Conservation (phyloP, 352 stramenopile genomes). For the Phytophthora fragariae region DNA sequence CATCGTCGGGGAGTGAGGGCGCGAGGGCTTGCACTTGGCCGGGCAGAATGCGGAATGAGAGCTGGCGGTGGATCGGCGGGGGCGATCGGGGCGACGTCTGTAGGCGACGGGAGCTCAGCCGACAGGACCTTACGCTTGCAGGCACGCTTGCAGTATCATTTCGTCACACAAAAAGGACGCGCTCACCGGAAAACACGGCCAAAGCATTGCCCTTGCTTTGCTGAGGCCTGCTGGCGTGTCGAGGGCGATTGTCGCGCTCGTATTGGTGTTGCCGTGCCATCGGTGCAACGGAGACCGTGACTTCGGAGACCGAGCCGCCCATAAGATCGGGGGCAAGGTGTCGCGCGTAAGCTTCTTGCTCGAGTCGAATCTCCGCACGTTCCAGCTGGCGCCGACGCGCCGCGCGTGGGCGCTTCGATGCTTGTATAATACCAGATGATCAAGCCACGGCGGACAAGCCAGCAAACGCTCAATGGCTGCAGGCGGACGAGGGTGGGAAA, state of each 20-base stretch:
- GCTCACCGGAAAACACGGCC: too few relatives aligned
- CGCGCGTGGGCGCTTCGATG: constrained; percentile 1
- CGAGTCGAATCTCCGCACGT: neutral
- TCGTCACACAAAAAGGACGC: constrained; percentile 26
- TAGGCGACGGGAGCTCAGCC: constrained; percentile 10
- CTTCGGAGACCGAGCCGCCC: neutral
- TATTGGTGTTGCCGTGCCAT: neutral
- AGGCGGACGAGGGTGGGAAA: neutral
- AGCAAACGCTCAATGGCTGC: neutral
- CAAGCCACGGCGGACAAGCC: neutral
- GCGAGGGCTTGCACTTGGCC: constrained; percentile 5
- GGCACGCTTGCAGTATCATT: constrained; percentile 11
- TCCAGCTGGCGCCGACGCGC: neutral
- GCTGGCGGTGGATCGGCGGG: constrained; percentile 8
- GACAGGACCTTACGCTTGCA: neutral
- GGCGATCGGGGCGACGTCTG: constrained; percentile 7
- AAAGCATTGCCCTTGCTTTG: neutral
- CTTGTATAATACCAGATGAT: neutral
- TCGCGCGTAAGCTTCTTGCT: neutral
- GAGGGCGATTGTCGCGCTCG: neutral
- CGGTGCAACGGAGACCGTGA: neutral
- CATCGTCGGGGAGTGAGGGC: constrained; percentile 20
- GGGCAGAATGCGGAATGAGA: constrained; percentile 31
- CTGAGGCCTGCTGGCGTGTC: neutral
- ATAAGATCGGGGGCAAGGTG: neutral